Evolutionary conservation across 2,329 filamentous ascomycete species (phyloP), one percentile per base, ranked within the genome.

Genomic region (Diplodia corticola): DNA sequence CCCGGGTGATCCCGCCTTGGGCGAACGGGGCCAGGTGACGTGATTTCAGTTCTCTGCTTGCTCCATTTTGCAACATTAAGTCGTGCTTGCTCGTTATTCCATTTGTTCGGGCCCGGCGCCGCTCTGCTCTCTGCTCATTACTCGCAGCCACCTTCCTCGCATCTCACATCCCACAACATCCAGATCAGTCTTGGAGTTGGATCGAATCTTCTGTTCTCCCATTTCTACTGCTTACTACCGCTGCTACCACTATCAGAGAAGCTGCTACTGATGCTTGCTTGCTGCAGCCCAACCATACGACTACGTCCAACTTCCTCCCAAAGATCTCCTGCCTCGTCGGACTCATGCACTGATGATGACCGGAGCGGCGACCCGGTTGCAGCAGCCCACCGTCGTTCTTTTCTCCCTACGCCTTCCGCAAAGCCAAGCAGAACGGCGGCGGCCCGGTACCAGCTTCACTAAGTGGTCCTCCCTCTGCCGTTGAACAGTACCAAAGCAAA

Each of bases 1-100:
- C n/a, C 9, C 40, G 40, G 40, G 40, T 44, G 40, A 44, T n/a
- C 40, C 40, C 40, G 40, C 48, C 48, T 28, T 28, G 22, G 1
- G 20, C n/a, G n/a, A n/a, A 40, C 3, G 40, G 40, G 40, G 37
- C 17, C 57, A 61, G 57, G 40, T 61, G 57, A 61, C 57, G 57
- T 61, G 57, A 61, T 44, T 61, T 24, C 40, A 61, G 57, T 40
- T 20, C 26, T 44, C 5, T 20, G 37, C 17, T 44, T 48, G 44
- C 57, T 33, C 28, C 22, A 50, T 61, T 61, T 44, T 61, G 57
- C 44, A 44, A 44, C 40, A 44, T 57, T 49, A 28, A 48, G 37
- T 60, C 55, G 54, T 48, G 55, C 55, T 60, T 44, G 40, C 40
- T 20, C 40, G 40, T 60, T 17, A 20, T 10, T 20, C 57, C 57